Conservation (phyloP, 345 rosid genomes). For the Citrus sp. region DNA sequence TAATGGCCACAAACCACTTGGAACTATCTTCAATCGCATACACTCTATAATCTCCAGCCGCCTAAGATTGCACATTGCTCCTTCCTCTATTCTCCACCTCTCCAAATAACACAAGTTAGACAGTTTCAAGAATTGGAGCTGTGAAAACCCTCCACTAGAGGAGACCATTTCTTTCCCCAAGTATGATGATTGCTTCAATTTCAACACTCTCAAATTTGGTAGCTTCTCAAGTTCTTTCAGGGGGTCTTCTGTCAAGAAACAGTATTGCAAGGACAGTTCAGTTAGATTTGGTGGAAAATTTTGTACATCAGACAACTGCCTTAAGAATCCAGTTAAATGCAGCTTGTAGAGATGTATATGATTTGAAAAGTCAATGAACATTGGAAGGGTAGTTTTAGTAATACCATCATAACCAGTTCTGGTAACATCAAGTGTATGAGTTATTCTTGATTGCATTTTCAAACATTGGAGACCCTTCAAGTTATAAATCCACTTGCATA, state of each 20-base stretch:
- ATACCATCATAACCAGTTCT: neutral
- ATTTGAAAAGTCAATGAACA: neutral
- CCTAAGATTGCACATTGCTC: constrained; percentile 14
- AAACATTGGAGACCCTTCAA: constrained; percentile 10
- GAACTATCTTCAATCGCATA: constrained; percentile 9
- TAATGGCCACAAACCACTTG: constrained; percentile 15
- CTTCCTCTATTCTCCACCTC: constrained; percentile 17
- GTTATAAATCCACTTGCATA: constrained; percentile 15
- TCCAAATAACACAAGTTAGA: neutral
- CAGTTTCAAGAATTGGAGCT: constrained; percentile 14
- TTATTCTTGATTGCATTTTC: constrained; percentile 3
- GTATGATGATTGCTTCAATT: neutral
- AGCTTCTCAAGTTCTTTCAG: constrained; percentile 17
- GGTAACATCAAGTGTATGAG: neutral
- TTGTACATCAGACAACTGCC: neutral
- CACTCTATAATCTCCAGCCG: constrained; percentile 11
- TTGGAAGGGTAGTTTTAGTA: neutral
- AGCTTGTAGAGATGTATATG: neutral
- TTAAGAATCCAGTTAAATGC: constrained; percentile 11
- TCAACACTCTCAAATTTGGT: constrained; percentile 15
- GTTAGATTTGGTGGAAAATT: constrained; percentile 14
- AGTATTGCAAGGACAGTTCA: constrained; percentile 8
- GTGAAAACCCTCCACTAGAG: constrained; percentile 20
- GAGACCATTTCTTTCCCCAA: constrained; percentile 22
- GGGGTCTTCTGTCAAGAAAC: constrained; percentile 17